These are phyloP conservation scores for Suillus subluteus DNA, from an alignment of 768 basidiomycete species.

Conservation along the genomic window DNA sequence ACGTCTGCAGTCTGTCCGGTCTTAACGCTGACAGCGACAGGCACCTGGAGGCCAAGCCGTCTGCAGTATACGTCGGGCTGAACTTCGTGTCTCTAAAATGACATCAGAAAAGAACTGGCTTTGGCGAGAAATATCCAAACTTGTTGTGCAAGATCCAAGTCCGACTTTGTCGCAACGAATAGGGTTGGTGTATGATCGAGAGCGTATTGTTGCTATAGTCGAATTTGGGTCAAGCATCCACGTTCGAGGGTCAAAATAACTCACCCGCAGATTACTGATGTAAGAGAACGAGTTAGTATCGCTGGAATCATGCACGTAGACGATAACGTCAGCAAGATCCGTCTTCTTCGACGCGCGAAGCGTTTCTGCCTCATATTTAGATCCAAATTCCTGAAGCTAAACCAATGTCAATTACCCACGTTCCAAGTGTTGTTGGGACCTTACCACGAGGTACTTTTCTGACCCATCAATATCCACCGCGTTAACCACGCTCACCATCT, in stretches of 20 bases:
- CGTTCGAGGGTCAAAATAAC: constrained; percentile 26
- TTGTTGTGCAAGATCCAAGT: constrained; percentile 95
- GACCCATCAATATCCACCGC: constrained; percentile 92
- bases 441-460: constrained; percentile 95
- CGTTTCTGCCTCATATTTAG: constrained; percentile 90
- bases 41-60: constrained; percentile 86
- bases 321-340: constrained; percentile 90
- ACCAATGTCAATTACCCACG: constrained; percentile 5
- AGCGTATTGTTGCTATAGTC: constrained; percentile 89
- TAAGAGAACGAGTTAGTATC: constrained; percentile 99
- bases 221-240: constrained; percentile 20
- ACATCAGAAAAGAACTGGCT: constrained; percentile 10
- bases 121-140: constrained; percentile 41
- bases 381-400: constrained; percentile 97
- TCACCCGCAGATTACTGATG: constrained; percentile 92
- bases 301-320: constrained; percentile 96
- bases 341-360: constrained; percentile 89
- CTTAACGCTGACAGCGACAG: constrained; percentile 91
- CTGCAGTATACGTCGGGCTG: constrained; percentile 98
- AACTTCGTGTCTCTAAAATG: constrained; percentile 86
- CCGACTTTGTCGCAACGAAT: constrained; percentile 99
- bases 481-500: constrained; percentile 91
- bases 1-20: constrained; percentile 85
- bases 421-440: constrained; percentile 29
- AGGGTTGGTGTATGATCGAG: constrained; percentile 93